Evolutionary conservation across 73 alveolate genomes (phyloP).

Genomic region (Paramecium bursaria): DNA sequence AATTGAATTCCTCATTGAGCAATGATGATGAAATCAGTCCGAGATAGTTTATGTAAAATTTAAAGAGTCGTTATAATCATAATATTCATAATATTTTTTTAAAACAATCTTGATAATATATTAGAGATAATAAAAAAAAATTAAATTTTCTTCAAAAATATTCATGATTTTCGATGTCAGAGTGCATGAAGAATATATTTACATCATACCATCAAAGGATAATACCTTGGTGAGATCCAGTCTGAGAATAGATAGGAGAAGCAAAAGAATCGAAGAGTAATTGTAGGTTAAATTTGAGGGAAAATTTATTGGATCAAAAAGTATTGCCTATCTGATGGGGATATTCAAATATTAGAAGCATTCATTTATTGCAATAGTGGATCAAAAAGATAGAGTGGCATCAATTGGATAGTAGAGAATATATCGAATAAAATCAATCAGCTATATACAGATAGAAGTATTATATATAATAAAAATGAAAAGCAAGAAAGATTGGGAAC

Average conservation of each 20-base stretch:
- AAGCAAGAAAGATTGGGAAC: no score
- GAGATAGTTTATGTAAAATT: not conserved
- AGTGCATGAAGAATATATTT: no score
- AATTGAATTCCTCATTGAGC: slow-evolving; percentile 37
- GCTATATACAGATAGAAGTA: slow-evolving; percentile 40
- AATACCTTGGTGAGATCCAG: not conserved
- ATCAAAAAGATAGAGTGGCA: slow-evolving; percentile 30
- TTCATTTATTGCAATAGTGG: slow-evolving; percentile 36
- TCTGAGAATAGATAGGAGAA: not conserved
- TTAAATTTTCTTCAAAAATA: no score
- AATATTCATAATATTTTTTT: no score
- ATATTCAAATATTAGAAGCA: not conserved
- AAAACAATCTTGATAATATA: no score
- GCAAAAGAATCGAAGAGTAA: not conserved
- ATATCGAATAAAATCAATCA: slow-evolving; percentile 6
- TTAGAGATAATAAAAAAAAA: no score
- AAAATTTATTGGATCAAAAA: slow-evolving; percentile 1
- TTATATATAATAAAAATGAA: not conserved
- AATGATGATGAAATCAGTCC: slow-evolving; percentile 35
- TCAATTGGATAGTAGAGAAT: slow-evolving; percentile 5
- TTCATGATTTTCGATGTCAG: no score
- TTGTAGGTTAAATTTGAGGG: not conserved
- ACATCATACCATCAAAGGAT: slow-evolving; percentile 3
- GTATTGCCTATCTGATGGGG: slow-evolving; percentile 28
- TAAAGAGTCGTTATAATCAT: no score